Percentiles rank a stretch among this genome's conserved stretches.
These are phyloP conservation scores for Termitomyces sp. DNA, from an alignment of 768 basidiomycete species.

Conservation along the genomic window DNA sequence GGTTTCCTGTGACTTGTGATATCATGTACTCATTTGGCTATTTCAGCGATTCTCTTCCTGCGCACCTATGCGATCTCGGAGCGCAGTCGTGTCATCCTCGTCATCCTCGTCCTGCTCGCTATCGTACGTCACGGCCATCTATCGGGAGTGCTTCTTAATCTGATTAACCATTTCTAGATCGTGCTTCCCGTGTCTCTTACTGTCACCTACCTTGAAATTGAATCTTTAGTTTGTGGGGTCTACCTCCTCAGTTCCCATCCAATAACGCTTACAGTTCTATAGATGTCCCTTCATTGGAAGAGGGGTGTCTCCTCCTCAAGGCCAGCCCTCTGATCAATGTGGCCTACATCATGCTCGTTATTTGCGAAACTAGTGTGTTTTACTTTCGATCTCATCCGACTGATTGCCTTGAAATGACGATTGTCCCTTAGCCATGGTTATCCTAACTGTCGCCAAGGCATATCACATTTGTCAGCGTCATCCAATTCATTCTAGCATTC, in stretches of 20 bases:
- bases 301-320: constrained; percentile 26
- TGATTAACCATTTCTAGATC: constrained; percentile 14
- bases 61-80: constrained; percentile 43
- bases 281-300: constrained; percentile 1
- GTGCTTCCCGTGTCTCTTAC: constrained; percentile 25
- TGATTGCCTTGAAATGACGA: neutral
- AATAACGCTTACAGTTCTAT: neutral
- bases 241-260: neutral
- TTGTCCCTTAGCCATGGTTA: constrained; percentile 26
- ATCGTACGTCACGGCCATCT: constrained; percentile 12
- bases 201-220: constrained; percentile 27
- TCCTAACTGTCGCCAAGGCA: constrained; percentile 31
- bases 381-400: neutral
- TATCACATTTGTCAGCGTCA: constrained; percentile 30
- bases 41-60: constrained; percentile 32
- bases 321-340: constrained; percentile 32
- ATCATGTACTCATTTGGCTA: neutral
- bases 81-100: constrained; percentile 26
- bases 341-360: constrained; percentile 30
- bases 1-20: neutral
- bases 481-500: neutral
- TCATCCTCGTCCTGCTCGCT: constrained; percentile 24
- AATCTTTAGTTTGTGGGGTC: constrained; percentile 27
- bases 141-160: neutral
- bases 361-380: constrained; percentile 35